Percentiles rank a stretch among this genome's conserved stretches.
These are phyloP conservation scores for Rosa hybrid DNA, from an alignment of 331 rosid species.

Conservation along the genomic window DNA sequence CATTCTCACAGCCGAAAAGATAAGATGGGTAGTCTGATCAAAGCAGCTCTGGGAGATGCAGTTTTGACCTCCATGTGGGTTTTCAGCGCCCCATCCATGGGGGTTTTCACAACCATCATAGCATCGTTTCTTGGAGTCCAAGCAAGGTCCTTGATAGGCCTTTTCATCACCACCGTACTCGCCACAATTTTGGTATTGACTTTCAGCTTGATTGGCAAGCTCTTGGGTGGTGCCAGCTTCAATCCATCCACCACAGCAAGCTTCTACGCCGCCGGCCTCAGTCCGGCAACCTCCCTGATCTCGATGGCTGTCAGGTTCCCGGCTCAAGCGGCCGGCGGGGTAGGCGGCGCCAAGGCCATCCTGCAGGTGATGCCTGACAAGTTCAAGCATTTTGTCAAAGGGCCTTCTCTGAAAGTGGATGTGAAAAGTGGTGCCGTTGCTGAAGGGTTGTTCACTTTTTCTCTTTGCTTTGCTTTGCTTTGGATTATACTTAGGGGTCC, in stretches of 20 bases:
- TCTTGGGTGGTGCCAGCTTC: conserved; percentile 65
- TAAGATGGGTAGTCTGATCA: conserved; percentile 33
- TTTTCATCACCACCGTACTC: conserved; percentile 44
- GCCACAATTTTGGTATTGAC: conserved; percentile 31
- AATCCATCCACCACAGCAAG: conserved; percentile 59
- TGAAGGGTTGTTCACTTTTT: conserved; percentile 49
- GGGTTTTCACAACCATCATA: conserved; percentile 37
- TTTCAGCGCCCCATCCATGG: conserved; percentile 38
- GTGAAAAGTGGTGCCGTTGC: conserved; percentile 54
- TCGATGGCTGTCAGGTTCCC: conserved; percentile 53
- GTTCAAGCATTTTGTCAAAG: conserved; percentile 41
- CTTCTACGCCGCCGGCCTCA: conserved; percentile 47
- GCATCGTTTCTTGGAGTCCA: conserved; percentile 36
- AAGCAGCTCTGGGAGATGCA: conserved; percentile 47
- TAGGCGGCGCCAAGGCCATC: conserved; percentile 43
- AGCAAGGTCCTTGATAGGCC: conserved; percentile 28
- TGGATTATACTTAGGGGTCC: conserved; percentile 51
- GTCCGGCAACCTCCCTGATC: conserved; percentile 39
- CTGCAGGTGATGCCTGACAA: conserved; percentile 38
- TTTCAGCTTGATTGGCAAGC: conserved; percentile 37
- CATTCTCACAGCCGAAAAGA: not conserved
- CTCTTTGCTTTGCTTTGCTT: conserved; percentile 43
- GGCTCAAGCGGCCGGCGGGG: conserved; percentile 62
- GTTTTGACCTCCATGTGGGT: conserved; percentile 57
- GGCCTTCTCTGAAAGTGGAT: conserved; percentile 62